Base-by-base conservation (phyloP, 768 basidiomycete genomes). In the Paxillus involutus region DNA sequence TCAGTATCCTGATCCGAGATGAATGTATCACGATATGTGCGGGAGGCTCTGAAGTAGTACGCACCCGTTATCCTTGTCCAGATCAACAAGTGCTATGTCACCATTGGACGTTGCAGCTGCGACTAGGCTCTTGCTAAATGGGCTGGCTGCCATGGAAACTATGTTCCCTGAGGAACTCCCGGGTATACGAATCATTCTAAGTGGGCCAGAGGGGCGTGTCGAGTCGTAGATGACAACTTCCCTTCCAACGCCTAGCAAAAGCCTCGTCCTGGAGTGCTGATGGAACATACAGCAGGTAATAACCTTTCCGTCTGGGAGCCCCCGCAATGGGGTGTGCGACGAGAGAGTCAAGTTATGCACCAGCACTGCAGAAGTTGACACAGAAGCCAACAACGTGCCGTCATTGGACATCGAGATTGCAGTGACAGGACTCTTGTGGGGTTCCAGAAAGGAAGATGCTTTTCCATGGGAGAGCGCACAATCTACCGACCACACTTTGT, bases 31-130 rank as follows among this genome's bases (percentile, higher is more conserved):
- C 45, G 37, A 60, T 36, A 8, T 10, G 17, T 42, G 1, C 19
- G 14, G 11, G 19, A 9, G 21, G 42, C 30, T 26, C 19, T 13
- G 5, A 50, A 17, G 36, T 53, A 40, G 13, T 6, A 66, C 79
- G 43, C 60, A 89, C 88, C 80, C 79, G 60, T 84, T 84, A 53
- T 89, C 87, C 65, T 89, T 90, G 46, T 91, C 87, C 21, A 91
- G 63, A 63, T 91, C 89, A 46, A 90, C 69, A 8, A 90, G 74
- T 4, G 69, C 75, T 11, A 91, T 74, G 41, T 73, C 70, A 1
- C 87, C 88, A 4, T 69, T 73, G 12, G 77, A 72, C 40, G 78
- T 84, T 1, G 79, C 81, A 41, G 79, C 77, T 3, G 84, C 84
- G 24, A 86, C 74, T 33, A 91, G 71, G 2, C 84, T 85, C 72